Evolutionary conservation across 1,284 basidiomycete species (phyloP).

Genomic region (Phellopilus nigrolimitatus): DNA sequence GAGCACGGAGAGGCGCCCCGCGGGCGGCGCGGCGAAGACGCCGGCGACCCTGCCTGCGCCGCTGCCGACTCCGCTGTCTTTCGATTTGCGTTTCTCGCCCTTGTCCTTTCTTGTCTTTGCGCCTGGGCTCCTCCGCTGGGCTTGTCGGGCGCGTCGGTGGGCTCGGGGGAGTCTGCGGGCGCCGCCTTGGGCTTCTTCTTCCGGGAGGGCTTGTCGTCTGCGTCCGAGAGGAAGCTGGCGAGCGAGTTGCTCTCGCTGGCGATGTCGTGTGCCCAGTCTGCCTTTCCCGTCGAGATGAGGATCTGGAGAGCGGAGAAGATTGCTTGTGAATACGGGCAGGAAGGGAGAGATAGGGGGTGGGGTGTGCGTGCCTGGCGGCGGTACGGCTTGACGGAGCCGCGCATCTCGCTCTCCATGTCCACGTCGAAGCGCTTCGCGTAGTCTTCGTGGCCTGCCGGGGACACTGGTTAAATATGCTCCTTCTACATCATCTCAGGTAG

Average conservation of each 20-base stretch:
- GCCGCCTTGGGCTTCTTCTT: conserved; percentile 28
- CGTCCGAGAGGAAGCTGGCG: conserved; percentile 52
- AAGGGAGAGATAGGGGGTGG: conserved; percentile 9
- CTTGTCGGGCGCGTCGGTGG: conserved; percentile 24
- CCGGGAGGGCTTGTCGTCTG: conserved; percentile 23
- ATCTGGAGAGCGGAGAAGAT: conserved; percentile 40
- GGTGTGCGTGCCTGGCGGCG: conserved; percentile 58
- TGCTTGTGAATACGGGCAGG: conserved; percentile 1
- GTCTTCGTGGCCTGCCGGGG: conserved; percentile 57
- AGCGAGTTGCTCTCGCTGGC: conserved; percentile 64
- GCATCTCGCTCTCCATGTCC: conserved; percentile 74
- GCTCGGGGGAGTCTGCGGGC: conserved; percentile 25
- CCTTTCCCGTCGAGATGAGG: conserved; percentile 83
- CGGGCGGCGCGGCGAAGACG: conserved; percentile 51
- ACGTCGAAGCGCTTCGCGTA: conserved; percentile 68
- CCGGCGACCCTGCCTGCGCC: conserved; percentile 42
- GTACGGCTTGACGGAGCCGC: conserved; percentile 80
- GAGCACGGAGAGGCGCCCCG: conserved; percentile 64
- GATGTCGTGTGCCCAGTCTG: conserved; percentile 80
- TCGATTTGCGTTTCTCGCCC: conserved; percentile 23
- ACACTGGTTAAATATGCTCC: no score
- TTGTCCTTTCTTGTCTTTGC: conserved; percentile 16
- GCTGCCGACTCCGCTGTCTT: conserved; percentile 16
- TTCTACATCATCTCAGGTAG: conserved; percentile 26
- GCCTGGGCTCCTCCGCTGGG: conserved; percentile 11